These are phyloP conservation scores for Wickerhamiella vanderwaltii DNA, from an alignment of 805 yeast species.

Conservation along the genomic window DNA sequence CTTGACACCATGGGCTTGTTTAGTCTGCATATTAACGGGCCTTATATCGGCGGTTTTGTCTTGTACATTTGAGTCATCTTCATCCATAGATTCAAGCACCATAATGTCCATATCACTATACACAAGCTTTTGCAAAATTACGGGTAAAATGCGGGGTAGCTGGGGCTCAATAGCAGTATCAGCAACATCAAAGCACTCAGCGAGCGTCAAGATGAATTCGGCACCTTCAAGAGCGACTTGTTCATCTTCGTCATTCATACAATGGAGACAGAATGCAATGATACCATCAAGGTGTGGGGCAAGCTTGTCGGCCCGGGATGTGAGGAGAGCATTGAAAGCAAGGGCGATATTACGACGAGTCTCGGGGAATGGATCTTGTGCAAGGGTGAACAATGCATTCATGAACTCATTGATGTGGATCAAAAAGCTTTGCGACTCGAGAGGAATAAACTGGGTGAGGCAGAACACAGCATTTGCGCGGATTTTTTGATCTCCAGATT, in stretches of 20 bases:
- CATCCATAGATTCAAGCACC: slow-evolving; percentile 50
- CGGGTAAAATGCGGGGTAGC: slow-evolving; percentile 58
- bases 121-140: slow-evolving; percentile 68
- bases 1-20: slow-evolving; percentile 31
- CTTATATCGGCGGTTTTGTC: slow-evolving; percentile 81
- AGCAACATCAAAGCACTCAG: slow-evolving; percentile 48
- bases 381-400: slow-evolving; percentile 52
- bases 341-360: slow-evolving; percentile 68
- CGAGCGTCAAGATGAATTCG: slow-evolving; percentile 70
- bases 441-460: slow-evolving; percentile 60
- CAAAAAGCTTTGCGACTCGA: slow-evolving; percentile 53
- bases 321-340: slow-evolving; percentile 59
- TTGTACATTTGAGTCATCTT: slow-evolving; percentile 62
- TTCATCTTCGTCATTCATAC: slow-evolving; percentile 54
- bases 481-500: slow-evolving; percentile 31
- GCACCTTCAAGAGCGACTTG: slow-evolving; percentile 84
- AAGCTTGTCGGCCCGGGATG: slow-evolving; percentile 67
- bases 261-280: slow-evolving; percentile 67
- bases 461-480: slow-evolving; percentile 57
- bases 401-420: slow-evolving; percentile 57
- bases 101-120: slow-evolving; percentile 73
- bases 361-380: slow-evolving; percentile 42
- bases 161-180: slow-evolving; percentile 40
- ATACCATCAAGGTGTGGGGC: slow-evolving; percentile 78
- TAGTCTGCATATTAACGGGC: slow-evolving; percentile 65